Evolutionary conservation across 2,329 filamentous ascomycete genomes (phyloP).

Genomic region (Claviceps sp.): DNA sequence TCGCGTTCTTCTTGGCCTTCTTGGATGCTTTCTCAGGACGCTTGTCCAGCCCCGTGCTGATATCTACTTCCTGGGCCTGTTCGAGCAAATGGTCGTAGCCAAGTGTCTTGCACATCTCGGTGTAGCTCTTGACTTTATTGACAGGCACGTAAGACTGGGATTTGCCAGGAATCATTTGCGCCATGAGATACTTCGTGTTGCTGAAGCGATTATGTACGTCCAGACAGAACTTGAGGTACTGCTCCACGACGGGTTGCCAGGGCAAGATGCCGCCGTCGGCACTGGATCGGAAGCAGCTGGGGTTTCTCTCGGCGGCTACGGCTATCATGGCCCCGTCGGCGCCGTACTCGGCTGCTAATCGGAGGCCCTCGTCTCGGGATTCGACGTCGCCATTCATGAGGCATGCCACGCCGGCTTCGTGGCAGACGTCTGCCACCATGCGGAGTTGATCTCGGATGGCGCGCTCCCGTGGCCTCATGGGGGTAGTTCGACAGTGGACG

Average conservation of each 20-base stretch:
- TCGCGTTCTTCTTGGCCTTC: slow-evolving; percentile 20
- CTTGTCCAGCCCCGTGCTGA: slow-evolving; percentile 44
- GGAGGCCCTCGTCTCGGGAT: slow-evolving; percentile 55
- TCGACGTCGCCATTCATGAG: slow-evolving; percentile 92
- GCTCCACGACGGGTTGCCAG: slow-evolving; percentile 66
- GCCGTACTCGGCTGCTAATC: slow-evolving; percentile 64
- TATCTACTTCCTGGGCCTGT: slow-evolving; percentile 52
- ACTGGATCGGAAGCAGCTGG: slow-evolving; percentile 66
- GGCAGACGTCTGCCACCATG: slow-evolving; percentile 73
- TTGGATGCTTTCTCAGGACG: slow-evolving; percentile 23
- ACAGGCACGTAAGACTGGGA: slow-evolving; percentile 47
- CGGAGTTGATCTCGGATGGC: slow-evolving; percentile 76
- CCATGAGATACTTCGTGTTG: slow-evolving; percentile 86
- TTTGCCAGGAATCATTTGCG: slow-evolving; percentile 77
- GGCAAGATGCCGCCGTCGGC: slow-evolving; percentile 55
- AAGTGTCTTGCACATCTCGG: slow-evolving; percentile 51
- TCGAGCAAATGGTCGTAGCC: slow-evolving; percentile 50
- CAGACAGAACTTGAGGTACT: slow-evolving; percentile 61
- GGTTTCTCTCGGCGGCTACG: slow-evolving; percentile 79
- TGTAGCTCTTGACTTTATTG: slow-evolving; percentile 56
- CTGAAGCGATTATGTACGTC: slow-evolving; percentile 74
- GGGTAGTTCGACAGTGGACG: slow-evolving; percentile 88
- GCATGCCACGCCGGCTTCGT: slow-evolving; percentile 76
- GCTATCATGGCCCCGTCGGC: slow-evolving; percentile 97
- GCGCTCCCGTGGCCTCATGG: slow-evolving; percentile 82